These are phyloP conservation scores for Microcera coccophila DNA, from an alignment of 2,329 filamentous ascomycete species.

Conservation along the genomic window DNA sequence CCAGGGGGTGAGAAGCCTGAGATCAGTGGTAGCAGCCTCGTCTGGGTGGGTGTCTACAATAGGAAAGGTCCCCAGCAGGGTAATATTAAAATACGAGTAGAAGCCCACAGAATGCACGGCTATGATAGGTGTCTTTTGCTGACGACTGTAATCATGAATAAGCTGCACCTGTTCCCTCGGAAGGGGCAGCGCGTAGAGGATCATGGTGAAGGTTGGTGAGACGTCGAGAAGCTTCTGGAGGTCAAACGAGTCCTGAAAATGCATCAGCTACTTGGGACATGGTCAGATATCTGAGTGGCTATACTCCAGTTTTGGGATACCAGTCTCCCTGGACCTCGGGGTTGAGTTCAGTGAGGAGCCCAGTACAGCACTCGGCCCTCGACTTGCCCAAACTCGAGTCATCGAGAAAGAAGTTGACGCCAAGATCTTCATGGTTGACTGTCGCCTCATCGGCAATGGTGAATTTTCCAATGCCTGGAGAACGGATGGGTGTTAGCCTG, in stretches of 20 bases:
- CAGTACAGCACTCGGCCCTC: constrained; percentile 73
- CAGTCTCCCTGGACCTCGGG: constrained; percentile 82
- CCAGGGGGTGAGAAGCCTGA: constrained; percentile 84
- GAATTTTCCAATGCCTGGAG: constrained; percentile 77
- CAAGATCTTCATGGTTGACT: constrained; percentile 79
- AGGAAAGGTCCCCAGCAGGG: constrained; percentile 74
- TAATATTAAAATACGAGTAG: constrained; percentile 82
- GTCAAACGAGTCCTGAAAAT: constrained; percentile 29
- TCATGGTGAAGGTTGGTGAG: constrained; percentile 47
- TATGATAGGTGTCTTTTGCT: constrained; percentile 68
- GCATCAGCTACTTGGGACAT: constrained; percentile 8
- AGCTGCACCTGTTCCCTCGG: constrained; percentile 39
- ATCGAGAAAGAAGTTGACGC: constrained; percentile 96
- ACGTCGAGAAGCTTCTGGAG: constrained; percentile 41
- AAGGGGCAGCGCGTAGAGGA: constrained; percentile 54
- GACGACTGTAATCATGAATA: constrained; percentile 46
- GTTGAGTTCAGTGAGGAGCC: constrained; percentile 80
- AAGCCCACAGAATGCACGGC: constrained; percentile 88
- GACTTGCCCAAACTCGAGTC: constrained; percentile 70
- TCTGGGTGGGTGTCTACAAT: constrained; percentile 96
- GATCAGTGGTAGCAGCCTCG: constrained; percentile 75
- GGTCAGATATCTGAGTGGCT: too few relatives aligned
- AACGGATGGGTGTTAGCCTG: too few relatives aligned
- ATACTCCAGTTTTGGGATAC: constrained; percentile 46
- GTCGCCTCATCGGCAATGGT: constrained; percentile 78